Percentiles rank a stretch among this genome's conserved stretches.
phyloP scores from a whole-genome alignment of 2,329 filamentous ascomycete species.

The Cladosporium sp. region DNA sequence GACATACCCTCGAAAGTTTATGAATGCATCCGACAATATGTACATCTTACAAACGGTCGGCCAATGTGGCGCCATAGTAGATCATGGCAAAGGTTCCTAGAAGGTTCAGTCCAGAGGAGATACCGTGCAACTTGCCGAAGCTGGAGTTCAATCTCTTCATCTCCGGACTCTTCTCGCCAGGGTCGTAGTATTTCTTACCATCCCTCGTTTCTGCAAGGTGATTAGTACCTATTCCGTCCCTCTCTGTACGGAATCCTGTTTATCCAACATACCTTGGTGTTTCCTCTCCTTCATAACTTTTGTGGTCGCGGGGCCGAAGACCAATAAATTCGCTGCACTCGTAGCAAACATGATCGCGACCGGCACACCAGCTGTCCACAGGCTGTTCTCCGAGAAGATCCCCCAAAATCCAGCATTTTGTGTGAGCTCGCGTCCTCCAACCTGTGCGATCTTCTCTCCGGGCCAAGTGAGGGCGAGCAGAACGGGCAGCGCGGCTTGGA shows the following conservation, averaged over 20 bases:
- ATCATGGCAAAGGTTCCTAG: constrained; percentile 64
- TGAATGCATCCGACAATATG: constrained; percentile 4
- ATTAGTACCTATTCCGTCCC: not conserved
- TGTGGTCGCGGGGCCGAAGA: constrained; percentile 72
- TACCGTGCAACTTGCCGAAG: constrained; percentile 75
- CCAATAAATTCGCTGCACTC: constrained; percentile 64
- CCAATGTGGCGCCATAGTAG: constrained; percentile 74
- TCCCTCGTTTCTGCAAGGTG: constrained; percentile 66
- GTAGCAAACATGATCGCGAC: constrained; percentile 67
- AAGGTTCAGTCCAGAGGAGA: constrained; percentile 77
- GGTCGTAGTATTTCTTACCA: constrained; percentile 80
- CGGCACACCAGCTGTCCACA: constrained; percentile 63
- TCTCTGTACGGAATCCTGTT: not conserved
- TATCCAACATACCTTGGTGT: constrained; percentile 63
- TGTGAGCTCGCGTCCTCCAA: constrained; percentile 21
- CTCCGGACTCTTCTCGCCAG: constrained; percentile 73
- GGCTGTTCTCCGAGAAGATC: constrained; percentile 57
- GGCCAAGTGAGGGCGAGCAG: constrained; percentile 77
- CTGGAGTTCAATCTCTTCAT: constrained; percentile 76
- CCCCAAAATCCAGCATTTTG: constrained; percentile 26
- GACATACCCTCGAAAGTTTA: not conserved
- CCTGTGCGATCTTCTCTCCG: constrained; percentile 41
- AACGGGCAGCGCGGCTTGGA: constrained; percentile 73
- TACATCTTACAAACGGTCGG: constrained; percentile 50
- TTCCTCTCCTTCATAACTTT: constrained; percentile 71